These are phyloP conservation scores for Neospora caninum DNA, from an alignment of 169 alveolate species.

Conservation along the genomic window DNA sequence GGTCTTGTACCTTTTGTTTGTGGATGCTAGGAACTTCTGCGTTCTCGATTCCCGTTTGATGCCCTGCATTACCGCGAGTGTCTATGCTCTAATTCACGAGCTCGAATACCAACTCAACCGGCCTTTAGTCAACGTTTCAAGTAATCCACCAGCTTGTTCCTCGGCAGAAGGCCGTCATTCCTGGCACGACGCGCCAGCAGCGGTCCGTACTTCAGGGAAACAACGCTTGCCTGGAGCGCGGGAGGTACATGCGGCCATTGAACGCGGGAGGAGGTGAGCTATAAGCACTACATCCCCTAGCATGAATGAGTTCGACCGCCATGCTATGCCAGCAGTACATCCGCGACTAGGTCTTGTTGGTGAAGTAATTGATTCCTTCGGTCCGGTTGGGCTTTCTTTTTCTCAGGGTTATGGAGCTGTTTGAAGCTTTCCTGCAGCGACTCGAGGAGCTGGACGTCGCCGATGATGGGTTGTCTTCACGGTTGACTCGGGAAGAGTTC, in stretches of 20 bases:
- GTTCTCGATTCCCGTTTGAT: neutral
- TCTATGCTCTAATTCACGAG: constrained; percentile 26
- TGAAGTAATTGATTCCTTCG: too few species aligned
- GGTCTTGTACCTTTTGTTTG: neutral
- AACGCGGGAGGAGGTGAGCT: too few species aligned
- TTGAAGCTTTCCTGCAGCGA: neutral
- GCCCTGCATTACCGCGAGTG: neutral
- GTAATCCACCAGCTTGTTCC: neutral
- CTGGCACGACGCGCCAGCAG: neutral
- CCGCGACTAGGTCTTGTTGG: too few species aligned
- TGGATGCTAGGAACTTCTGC: constrained; percentile 14
- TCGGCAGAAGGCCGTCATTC: neutral
- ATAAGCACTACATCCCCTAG: too few species aligned
- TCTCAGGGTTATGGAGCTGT: neutral
- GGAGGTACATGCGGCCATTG: too few species aligned
- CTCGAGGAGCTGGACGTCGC: constrained; percentile 24
- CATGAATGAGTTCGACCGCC: too few species aligned
- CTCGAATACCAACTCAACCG: neutral
- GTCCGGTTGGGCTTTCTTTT: neutral
- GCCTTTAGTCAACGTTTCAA: neutral
- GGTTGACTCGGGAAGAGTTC: neutral
- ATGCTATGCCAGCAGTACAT: too few species aligned
- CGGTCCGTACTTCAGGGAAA: neutral
- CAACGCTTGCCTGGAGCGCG: too few species aligned
- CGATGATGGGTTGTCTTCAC: constrained; percentile 10